Evolutionary conservation across 2,329 filamentous ascomycete genomes (phyloP).

Genomic region (Sporothrix protearum): DNA sequence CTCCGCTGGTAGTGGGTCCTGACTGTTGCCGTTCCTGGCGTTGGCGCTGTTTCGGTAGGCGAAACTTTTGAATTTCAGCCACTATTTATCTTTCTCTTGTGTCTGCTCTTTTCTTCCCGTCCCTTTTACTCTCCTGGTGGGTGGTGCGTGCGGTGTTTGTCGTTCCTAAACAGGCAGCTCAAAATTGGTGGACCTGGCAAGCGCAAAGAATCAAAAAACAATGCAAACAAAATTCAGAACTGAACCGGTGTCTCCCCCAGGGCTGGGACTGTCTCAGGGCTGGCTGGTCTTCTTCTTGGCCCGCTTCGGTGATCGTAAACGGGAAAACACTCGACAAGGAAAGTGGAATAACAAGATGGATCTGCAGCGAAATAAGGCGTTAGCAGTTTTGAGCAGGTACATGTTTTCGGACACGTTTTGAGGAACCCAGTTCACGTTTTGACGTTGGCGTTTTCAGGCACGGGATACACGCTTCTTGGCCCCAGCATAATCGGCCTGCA

Average conservation of each 20-base stretch:
- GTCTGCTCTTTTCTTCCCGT: neutral
- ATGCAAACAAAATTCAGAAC: neutral
- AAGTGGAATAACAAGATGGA: neutral
- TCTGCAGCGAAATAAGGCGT: neutral
- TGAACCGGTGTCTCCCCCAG: neutral
- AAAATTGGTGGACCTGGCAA: neutral
- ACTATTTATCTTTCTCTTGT: neutral
- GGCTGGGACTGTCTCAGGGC: neutral
- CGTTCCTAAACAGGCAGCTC: constrained; percentile 4
- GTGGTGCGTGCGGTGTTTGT: constrained; percentile 8
- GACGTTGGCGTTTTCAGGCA: too few species aligned
- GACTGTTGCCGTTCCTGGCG: constrained; percentile 10
- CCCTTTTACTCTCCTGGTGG: neutral
- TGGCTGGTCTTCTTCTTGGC: neutral
- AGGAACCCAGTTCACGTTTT: too few species aligned
- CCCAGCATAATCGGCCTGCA: neutral
- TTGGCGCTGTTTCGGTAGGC: neutral
- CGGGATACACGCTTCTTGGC: neutral
- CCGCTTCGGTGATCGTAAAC: constrained; percentile 1
- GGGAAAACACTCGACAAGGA: neutral
- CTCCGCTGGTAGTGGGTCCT: neutral
- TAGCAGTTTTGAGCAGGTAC: neutral
- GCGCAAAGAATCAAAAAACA: neutral
- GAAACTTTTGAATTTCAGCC: neutral
- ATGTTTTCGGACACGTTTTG: too few species aligned